Conservation (phyloP, 768 basidiomycete genomes). For the Amanita fuliginea region DNA sequence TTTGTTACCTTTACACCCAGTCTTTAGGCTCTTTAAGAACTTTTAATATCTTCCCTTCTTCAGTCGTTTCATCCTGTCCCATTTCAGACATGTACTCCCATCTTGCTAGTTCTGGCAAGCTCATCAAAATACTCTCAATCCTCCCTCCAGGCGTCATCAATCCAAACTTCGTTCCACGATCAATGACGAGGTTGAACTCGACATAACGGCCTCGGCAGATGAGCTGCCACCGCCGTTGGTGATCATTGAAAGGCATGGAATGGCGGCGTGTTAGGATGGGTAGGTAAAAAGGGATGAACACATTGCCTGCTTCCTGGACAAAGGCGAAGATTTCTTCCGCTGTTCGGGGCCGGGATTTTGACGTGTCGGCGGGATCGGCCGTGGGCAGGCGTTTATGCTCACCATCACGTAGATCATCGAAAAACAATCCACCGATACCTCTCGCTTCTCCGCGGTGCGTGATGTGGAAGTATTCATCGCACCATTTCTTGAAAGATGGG, state of each 20-base stretch:
- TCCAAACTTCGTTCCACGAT: conserved; percentile 84
- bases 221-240: conserved; percentile 86
- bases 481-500: conserved; percentile 84
- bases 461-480: conserved; percentile 98
- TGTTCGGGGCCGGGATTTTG: conserved; percentile 35
- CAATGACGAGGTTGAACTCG: conserved; percentile 86
- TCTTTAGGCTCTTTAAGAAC: conserved; percentile 52
- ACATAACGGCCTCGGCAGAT: conserved; percentile 87
- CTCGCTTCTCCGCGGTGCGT: no score
- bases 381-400: conserved; percentile 50
- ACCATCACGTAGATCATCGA: conserved; percentile 56
- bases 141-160: conserved; percentile 75
- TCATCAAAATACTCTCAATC: conserved; percentile 88
- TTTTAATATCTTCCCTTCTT: conserved; percentile 53
- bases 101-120: conserved; percentile 73
- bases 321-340: conserved; percentile 70
- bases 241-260: conserved; percentile 44
- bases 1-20: conserved; percentile 30
- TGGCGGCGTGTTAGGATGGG: conserved; percentile 67
- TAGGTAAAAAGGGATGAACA: conserved; percentile 84
- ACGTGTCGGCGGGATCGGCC: conserved; percentile 10
- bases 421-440: no score
- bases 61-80: conserved; percentile 45
- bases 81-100: conserved; percentile 87
- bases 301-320: conserved; percentile 57